These are phyloP conservation scores for Tetrapisispora namnaoensis DNA, from an alignment of 805 yeast genomes.

Conservation along the genomic window DNA sequence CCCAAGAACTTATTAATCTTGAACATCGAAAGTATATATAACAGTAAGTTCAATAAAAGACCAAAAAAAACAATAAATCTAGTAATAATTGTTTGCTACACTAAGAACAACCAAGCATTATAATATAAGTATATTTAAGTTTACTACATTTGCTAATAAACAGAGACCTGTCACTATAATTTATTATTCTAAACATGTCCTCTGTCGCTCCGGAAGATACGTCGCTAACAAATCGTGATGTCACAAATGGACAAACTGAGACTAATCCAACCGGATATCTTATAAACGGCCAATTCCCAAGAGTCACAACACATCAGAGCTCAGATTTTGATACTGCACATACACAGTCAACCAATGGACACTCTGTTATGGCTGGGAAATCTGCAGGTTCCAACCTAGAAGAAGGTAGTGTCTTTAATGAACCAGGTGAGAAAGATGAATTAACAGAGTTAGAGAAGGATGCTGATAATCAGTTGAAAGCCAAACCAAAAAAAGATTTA, in stretches of 20 bases:
- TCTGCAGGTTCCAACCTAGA: background rate
- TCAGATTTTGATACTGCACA: constrained; percentile 1
- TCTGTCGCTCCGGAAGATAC: background rate
- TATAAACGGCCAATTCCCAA: background rate
- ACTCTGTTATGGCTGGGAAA: constrained; percentile 1
- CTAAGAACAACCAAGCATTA: background rate
- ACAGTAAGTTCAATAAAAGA: no score
- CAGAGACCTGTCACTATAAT: background rate
- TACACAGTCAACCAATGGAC: background rate
- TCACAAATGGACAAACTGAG: no score
- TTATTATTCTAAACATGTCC: background rate
- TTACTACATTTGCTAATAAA: no score
- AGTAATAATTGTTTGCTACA: background rate
- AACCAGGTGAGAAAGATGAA: constrained; percentile 24
- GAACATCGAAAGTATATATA: no score
- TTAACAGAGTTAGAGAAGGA: constrained; percentile 18
- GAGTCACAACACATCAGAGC: background rate
- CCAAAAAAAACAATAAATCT: background rate
- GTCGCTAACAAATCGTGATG: background rate
- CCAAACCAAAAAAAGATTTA: constrained; percentile 23
- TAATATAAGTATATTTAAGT: no score
- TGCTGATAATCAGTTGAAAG: constrained; percentile 9
- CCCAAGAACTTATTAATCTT: no score
- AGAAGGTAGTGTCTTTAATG: background rate
- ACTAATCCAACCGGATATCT: background rate